Percentiles rank a stretch among this genome's conserved stretches.
Conservation (phyloP, 1,284 basidiomycete species). For the Ustanciosporium gigantosporum region DNA sequence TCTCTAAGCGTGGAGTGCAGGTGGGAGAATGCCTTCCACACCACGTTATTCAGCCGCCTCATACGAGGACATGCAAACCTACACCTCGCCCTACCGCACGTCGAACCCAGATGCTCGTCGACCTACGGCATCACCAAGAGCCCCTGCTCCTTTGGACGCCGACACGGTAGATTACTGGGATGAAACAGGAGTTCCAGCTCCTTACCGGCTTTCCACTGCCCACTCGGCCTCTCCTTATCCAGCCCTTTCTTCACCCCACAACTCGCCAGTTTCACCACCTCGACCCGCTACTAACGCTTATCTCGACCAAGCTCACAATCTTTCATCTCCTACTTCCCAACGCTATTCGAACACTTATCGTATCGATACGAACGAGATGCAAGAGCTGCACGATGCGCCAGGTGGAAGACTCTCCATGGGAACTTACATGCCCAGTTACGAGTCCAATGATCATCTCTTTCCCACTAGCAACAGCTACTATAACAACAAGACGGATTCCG, state of each 20-base stretch:
- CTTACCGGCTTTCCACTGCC: constrained; percentile 16
- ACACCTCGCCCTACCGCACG: no score
- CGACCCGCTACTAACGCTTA: background rate
- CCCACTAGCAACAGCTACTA: no score
- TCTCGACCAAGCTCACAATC: no score
- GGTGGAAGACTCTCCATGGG: constrained; percentile 6
- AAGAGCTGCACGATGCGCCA: constrained; percentile 17
- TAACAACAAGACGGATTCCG: no score
- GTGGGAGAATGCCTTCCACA: no score
- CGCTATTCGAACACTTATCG: background rate
- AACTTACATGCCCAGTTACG: no score
- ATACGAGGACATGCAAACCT: no score
- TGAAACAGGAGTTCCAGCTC: constrained; percentile 14
- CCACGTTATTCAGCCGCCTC: no score
- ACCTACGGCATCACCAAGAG: no score
- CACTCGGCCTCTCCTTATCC: constrained; percentile 30
- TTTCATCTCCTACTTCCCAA: background rate
- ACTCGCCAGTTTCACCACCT: background rate
- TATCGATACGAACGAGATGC: constrained; percentile 7
- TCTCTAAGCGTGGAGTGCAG: no score
- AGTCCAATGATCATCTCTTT: no score
- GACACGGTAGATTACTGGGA: constrained; percentile 43
- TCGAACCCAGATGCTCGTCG: no score
- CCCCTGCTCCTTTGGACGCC: constrained; percentile 8
- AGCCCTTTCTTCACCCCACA: background rate